A percentile compares a stretch with the other conserved stretches of the same genome.
Conservation (phyloP, 192 early-diverging fungal genomes). For the Entrophospora sp. region DNA sequence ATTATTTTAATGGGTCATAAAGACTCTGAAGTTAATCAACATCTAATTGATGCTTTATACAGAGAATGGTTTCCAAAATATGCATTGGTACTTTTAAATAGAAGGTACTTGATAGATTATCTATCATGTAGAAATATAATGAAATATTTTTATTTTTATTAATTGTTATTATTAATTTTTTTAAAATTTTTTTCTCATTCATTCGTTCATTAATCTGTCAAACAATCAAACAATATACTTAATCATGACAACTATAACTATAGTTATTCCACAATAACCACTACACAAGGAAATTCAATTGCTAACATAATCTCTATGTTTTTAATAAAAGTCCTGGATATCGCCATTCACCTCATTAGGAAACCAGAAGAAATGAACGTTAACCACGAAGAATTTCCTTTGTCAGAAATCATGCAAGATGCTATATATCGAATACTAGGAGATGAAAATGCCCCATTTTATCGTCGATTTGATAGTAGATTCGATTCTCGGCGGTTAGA, state of each 20-base stretch:
- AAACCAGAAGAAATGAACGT: slow-evolving; percentile 13
- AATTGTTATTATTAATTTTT: background rate
- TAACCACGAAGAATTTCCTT: slow-evolving; percentile 13
- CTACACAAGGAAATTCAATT: background rate
- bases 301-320: slow-evolving; percentile 10
- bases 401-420: slow-evolving; percentile 19
- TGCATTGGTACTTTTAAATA: background rate
- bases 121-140: too few relatives aligned
- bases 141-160: background rate
- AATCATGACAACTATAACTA: too few relatives aligned
- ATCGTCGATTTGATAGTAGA: slow-evolving; percentile 21
- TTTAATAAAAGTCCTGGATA: slow-evolving; percentile 19
- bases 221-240: too few relatives aligned
- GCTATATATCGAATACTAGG: slow-evolving; percentile 18
- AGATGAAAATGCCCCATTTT: slow-evolving; percentile 22
- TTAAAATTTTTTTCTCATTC: background rate
- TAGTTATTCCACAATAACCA: slow-evolving; percentile 9
- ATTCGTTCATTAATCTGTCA: too few relatives aligned
- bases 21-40: background rate
- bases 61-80: slow-evolving; percentile 23
- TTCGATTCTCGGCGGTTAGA: slow-evolving; percentile 18
- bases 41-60: background rate
- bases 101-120: slow-evolving; percentile 2
- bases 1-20: background rate
- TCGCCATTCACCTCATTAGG: slow-evolving; percentile 14